phyloP scores from a whole-genome alignment of 1,139 yeast genomes.

The Protomyces macrosporus region DNA sequence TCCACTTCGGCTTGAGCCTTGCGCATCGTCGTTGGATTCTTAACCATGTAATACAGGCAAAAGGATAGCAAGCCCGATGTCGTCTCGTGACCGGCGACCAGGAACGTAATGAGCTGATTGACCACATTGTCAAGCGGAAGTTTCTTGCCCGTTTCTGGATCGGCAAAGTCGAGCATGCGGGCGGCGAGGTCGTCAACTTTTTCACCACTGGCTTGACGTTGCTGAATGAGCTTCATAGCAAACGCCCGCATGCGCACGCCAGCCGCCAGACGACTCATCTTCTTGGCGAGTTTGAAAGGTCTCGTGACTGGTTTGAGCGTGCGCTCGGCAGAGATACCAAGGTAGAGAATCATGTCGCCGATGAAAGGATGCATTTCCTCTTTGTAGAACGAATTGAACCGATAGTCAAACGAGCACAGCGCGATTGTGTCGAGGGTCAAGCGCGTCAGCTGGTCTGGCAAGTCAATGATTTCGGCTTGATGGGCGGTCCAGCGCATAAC shows the following conservation, averaged over 20 bases:
- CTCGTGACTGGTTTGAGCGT: conserved; percentile 12
- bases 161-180: conserved; percentile 22
- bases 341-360: conserved; percentile 19
- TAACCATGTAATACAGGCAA: conserved; percentile 27
- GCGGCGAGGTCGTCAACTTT: conserved; percentile 12
- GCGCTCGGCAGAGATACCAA: conserved; percentile 15
- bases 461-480: conserved; percentile 13
- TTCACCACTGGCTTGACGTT: conserved; percentile 7
- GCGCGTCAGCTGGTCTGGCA: conserved; percentile 23
- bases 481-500: conserved; percentile 20
- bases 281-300: conserved; percentile 13
- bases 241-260: conserved; percentile 19
- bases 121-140: conserved; percentile 4
- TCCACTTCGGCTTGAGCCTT: conserved; percentile 27
- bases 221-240: conserved; percentile 15
- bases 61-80: conserved; percentile 29
- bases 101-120: conserved; percentile 30
- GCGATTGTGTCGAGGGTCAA: conserved; percentile 27
- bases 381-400: conserved; percentile 27
- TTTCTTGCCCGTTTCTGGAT: conserved; percentile 25
- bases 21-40: conserved; percentile 21
- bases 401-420: conserved; percentile 24
- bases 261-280: conserved; percentile 17
- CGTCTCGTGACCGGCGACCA: conserved; percentile 33
- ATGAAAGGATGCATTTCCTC: conserved; percentile 27